Base-by-base conservation (phyloP, 345 rosid species). In the Reutealis trisperma region DNA sequence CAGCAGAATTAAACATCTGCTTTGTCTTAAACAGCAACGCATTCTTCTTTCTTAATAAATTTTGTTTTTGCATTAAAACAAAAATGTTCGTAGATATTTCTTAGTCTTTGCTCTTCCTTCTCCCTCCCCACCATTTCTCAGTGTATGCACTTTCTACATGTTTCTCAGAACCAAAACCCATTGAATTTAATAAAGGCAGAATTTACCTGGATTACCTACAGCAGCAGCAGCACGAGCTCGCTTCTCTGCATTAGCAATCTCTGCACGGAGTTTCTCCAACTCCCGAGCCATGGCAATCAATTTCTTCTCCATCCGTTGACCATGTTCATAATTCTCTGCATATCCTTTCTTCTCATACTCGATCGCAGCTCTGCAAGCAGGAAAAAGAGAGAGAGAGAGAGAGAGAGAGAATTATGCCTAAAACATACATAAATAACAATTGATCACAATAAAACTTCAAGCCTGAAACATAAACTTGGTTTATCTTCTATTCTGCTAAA, bases 321-420 rank as follows among this genome's bases (percentile, higher is more conserved):
- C 98, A 76, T 92, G 98, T 78, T 96, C 99, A 71, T 91, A 96
- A 77, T 93, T 96, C 49, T 96, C 98, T 0, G 99, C 98, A 75
- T 90, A 93, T 72, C 96, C 94, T 87, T 96, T 96, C 92, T 96
- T 96, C 87, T 96, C 99, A 82, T 86, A 86, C 79, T 93, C 97
- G 63, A 93, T 90, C 67, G 99, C 98, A 82, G 91, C 89, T 83
- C 98, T 93, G 71, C 21, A 68, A 73, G 78, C 62, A 69, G 61
- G 8, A 14, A 25, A 7, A 34, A 21, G n/a, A 30, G 0, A 32
- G 30, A 47, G 0, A 14, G 27, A 7, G 30, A 21, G n/a, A 30
- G 0, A 32, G 30, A 47, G 0, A 47, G 0, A 12, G 14, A 47
- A 47, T 47, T 47, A 47, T 47, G 12, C 51, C 51, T 47, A 0